Evolutionary conservation across 257 asterid species (phyloP).

Genomic region (Sherardia arvensis): DNA sequence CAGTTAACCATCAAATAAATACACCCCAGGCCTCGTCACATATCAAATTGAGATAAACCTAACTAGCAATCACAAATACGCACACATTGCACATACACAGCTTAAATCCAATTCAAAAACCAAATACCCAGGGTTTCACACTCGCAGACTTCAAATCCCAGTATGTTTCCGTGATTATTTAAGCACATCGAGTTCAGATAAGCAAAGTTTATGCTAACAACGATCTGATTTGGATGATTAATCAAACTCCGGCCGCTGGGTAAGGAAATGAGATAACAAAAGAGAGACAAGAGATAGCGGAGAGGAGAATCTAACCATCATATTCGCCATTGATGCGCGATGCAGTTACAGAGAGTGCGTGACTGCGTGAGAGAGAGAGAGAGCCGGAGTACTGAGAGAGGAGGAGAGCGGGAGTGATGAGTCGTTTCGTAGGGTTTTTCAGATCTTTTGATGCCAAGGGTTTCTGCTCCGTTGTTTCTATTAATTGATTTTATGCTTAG

Average conservation of each 20-base stretch:
- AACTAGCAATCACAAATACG: not conserved
- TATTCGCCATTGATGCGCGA: conserved; percentile 16
- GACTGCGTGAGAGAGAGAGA: not conserved
- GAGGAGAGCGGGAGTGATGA: not conserved
- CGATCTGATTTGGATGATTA: not conserved
- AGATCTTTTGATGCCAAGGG: not conserved
- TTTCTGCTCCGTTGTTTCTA: not conserved
- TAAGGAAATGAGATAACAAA: not conserved
- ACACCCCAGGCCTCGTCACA: not conserved
- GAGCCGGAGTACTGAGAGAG: not conserved
- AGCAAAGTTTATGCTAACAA: not conserved
- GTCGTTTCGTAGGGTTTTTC: conserved; percentile 16
- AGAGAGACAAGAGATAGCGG: not conserved
- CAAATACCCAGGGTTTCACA: not conserved
- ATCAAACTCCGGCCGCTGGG: not conserved
- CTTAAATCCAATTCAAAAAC: not conserved
- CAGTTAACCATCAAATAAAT: not conserved
- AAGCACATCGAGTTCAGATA: not conserved
- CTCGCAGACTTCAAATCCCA: not conserved
- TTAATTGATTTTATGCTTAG: not conserved
- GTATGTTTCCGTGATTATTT: not conserved
- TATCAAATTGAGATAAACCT: not conserved
- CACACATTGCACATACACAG: not conserved
- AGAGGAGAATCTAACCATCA: conserved; percentile 19
- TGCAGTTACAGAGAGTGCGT: not conserved